phyloP scores from a whole-genome alignment of 345 rosid species.

The Moringa oleifera region DNA sequence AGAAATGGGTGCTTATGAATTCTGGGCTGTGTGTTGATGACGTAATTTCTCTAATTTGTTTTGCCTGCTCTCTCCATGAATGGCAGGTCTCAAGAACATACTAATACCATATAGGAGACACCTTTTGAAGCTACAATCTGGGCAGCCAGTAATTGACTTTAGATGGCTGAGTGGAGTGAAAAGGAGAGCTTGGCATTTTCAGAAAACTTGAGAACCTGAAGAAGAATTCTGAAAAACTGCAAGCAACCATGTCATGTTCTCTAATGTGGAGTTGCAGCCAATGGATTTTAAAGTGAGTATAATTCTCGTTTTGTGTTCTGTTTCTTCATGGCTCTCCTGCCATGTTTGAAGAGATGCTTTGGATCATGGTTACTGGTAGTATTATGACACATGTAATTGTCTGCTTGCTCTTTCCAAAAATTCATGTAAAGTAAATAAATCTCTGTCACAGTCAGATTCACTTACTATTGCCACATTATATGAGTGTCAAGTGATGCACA shows the following conservation, averaged over 20 bases:
- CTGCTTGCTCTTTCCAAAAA: not conserved
- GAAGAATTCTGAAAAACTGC: not conserved
- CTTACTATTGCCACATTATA: not conserved
- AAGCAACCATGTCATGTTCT: not conserved
- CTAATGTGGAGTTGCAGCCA: not conserved
- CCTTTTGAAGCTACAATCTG: constrained; percentile 49
- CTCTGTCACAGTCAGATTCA: too few relatives aligned
- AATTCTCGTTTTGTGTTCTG: not conserved
- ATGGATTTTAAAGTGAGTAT: constrained; percentile 1
- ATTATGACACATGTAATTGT: not conserved
- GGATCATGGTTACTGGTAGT: not conserved
- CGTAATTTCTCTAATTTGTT: constrained; percentile 8
- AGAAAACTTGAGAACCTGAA: constrained; percentile 37
- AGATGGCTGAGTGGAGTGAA: constrained; percentile 56
- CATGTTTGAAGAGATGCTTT: not conserved
- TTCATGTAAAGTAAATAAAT: not conserved
- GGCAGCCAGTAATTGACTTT: constrained; percentile 53
- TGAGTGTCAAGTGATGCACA: not conserved
- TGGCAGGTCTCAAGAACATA: constrained; percentile 71
- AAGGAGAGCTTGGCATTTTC: constrained; percentile 51
- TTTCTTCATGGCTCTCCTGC: not conserved
- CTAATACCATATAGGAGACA: constrained; percentile 80
- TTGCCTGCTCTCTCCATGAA: constrained; percentile 10
- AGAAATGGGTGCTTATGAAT: not conserved
- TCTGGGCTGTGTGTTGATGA: not conserved